phyloP scores from a whole-genome alignment of 1,284 basidiomycete genomes.

The Naganishia albida region DNA sequence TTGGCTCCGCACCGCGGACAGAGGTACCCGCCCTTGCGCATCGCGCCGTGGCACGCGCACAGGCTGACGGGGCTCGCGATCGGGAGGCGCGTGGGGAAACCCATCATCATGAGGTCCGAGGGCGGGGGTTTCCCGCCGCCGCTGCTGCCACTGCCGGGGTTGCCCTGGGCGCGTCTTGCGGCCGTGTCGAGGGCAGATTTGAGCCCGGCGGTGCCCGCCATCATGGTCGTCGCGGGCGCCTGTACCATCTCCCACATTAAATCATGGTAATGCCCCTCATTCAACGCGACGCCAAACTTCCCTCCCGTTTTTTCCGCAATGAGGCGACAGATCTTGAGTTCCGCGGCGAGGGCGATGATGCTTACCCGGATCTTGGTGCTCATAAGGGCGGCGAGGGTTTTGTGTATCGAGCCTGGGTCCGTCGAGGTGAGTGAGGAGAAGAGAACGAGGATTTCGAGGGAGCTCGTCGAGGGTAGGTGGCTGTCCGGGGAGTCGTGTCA shows the following conservation, averaged over 20 bases:
- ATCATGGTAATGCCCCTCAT: slow-evolving; percentile 95
- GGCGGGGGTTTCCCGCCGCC: slow-evolving; percentile 62
- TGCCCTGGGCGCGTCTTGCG: slow-evolving; percentile 36
- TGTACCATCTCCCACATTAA: slow-evolving; percentile 93
- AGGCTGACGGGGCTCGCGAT: slow-evolving; percentile 67
- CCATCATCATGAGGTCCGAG: slow-evolving; percentile 97
- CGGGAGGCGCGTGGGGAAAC: slow-evolving; percentile 89
- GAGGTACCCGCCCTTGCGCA: slow-evolving; percentile 86
- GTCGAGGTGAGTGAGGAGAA: slow-evolving; percentile 95
- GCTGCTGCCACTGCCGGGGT: slow-evolving; percentile 39
- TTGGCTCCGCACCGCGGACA: slow-evolving; percentile 91
- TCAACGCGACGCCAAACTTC: slow-evolving; percentile 89
- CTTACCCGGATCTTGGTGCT: slow-evolving; percentile 83
- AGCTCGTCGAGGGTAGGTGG: slow-evolving; percentile 92
- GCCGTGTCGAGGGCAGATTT: slow-evolving; percentile 59
- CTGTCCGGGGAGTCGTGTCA: slow-evolving; percentile 57
- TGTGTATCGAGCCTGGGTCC: slow-evolving; percentile 94
- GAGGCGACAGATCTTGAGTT: slow-evolving; percentile 95
- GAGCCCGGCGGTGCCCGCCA: slow-evolving; percentile 43
- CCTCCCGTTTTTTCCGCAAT: slow-evolving; percentile 86
- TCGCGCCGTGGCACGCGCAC: slow-evolving; percentile 89
- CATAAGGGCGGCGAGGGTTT: slow-evolving; percentile 79
- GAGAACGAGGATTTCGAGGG: slow-evolving; percentile 88
- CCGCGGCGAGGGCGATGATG: slow-evolving; percentile 87
- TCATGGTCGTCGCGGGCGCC: slow-evolving; percentile 76